phyloP scores from a whole-genome alignment of 2,329 filamentous ascomycete species.

The Nigrograna mackinnonii region DNA sequence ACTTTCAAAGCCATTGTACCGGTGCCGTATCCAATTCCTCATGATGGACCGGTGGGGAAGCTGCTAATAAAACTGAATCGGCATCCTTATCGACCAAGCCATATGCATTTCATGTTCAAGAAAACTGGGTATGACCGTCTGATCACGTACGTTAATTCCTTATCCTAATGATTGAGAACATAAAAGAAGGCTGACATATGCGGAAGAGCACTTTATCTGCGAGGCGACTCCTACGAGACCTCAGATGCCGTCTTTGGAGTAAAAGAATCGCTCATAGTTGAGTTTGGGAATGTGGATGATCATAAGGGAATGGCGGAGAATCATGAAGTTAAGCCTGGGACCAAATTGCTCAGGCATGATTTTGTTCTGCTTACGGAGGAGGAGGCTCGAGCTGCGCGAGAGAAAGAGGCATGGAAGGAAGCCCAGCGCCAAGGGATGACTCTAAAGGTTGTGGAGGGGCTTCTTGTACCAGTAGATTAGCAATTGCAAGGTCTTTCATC shows the following conservation, averaged over 20 bases:
- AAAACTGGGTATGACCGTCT: constrained; percentile 61
- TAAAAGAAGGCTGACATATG: constrained; percentile 1
- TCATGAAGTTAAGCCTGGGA: not conserved
- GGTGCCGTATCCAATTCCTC: constrained; percentile 79
- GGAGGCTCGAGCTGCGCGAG: not conserved
- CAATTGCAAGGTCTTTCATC: no score
- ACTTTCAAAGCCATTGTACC: constrained; percentile 82
- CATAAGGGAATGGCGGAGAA: not conserved
- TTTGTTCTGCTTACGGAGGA: constrained; percentile 2
- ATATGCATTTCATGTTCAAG: constrained; percentile 63
- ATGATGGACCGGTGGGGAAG: constrained; percentile 69
- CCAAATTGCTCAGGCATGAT: not conserved
- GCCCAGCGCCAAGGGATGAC: no score
- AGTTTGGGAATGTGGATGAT: constrained; percentile 2
- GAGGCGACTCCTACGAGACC: constrained; percentile 75
- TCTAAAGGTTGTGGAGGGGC: no score
- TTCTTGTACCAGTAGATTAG: no score
- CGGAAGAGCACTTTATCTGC: constrained; percentile 62
- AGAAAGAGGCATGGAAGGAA: not conserved
- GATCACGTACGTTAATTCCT: constrained; percentile 68
- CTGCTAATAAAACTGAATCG: constrained; percentile 7
- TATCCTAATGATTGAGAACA: not conserved
- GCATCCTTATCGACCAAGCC: constrained; percentile 13
- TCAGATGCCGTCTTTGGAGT: constrained; percentile 84
- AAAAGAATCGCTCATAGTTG: constrained; percentile 67